phyloP scores from a whole-genome alignment of 1,284 basidiomycete genomes.

The Ustilago loliicola region DNA sequence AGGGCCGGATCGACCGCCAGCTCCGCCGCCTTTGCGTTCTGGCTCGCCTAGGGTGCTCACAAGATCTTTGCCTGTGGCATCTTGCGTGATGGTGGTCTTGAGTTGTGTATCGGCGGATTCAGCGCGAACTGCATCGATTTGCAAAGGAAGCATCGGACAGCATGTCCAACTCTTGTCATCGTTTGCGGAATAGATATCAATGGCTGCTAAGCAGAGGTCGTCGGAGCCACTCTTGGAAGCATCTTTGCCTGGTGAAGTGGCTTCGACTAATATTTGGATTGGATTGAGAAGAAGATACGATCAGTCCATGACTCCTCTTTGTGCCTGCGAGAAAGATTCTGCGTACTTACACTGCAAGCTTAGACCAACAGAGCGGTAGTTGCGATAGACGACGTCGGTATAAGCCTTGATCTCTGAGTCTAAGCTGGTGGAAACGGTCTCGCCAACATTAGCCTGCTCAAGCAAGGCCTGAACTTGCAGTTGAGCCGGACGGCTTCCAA shows the following conservation, averaged over 20 bases:
- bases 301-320: not conserved
- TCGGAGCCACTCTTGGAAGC: constrained; percentile 16
- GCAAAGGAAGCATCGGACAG: constrained; percentile 28
- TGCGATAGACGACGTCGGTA: constrained; percentile 41
- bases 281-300: not conserved
- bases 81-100: constrained; percentile 9
- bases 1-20: constrained; percentile 31
- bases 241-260: not conserved
- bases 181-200: constrained; percentile 43
- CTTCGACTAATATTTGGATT: constrained; percentile 17
- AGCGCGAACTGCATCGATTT: not conserved
- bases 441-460: not conserved
- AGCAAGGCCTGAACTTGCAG: constrained; percentile 16
- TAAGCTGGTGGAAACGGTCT: not conserved
- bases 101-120: not conserved
- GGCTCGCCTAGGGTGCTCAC: constrained; percentile 40
- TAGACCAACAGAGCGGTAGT: constrained; percentile 27
- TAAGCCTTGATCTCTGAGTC: constrained; percentile 31
- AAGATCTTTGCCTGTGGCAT: constrained; percentile 34
- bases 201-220: constrained; percentile 22
- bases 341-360: constrained; percentile 45
- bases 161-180: constrained; percentile 29
- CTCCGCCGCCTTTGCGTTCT: constrained; percentile 43
- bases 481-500: constrained; percentile 12
- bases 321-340: not conserved